A percentile compares a stretch with the other conserved stretches of the same genome.
Conservation (phyloP, 192 early-diverging fungal genomes). For the Backusella liffmaniae region DNA sequence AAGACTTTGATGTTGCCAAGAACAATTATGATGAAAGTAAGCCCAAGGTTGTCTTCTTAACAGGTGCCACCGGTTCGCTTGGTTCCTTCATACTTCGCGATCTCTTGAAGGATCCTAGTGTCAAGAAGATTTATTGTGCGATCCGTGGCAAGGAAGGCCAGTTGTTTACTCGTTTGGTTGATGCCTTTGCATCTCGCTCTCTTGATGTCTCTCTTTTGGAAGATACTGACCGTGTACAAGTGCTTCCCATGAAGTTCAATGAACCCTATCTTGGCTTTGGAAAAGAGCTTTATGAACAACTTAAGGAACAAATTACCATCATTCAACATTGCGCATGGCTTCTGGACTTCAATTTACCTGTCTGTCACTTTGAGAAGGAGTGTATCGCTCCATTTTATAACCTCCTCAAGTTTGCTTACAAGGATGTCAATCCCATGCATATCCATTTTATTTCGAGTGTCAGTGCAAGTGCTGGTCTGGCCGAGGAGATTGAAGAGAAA, state of each 20-base stretch:
- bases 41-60: constrained; percentile 26
- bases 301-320: constrained; percentile 29
- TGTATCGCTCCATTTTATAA: constrained; percentile 28
- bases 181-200: constrained; percentile 18
- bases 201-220: constrained; percentile 18
- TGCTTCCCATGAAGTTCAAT: constrained; percentile 22
- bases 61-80: constrained; percentile 38
- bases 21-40: not conserved
- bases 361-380: constrained; percentile 31
- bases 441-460: constrained; percentile 34
- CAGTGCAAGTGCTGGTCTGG: constrained; percentile 19
- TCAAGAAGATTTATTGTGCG: constrained; percentile 30
- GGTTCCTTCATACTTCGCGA: constrained; percentile 25
- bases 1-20: not conserved
- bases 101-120: constrained; percentile 14
- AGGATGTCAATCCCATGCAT: constrained; percentile 15
- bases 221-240: not conserved
- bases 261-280: constrained; percentile 26
- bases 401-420: constrained; percentile 26
- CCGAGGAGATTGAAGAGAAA: constrained; percentile 2
- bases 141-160: constrained; percentile 26
- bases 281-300: constrained; percentile 11
- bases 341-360: constrained; percentile 34
- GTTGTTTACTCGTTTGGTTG: constrained; percentile 4
- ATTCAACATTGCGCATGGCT: constrained; percentile 35